These are phyloP conservation scores for Colletotrichum euphorbiae DNA, from an alignment of 2,329 filamentous ascomycete species.

Conservation along the genomic window DNA sequence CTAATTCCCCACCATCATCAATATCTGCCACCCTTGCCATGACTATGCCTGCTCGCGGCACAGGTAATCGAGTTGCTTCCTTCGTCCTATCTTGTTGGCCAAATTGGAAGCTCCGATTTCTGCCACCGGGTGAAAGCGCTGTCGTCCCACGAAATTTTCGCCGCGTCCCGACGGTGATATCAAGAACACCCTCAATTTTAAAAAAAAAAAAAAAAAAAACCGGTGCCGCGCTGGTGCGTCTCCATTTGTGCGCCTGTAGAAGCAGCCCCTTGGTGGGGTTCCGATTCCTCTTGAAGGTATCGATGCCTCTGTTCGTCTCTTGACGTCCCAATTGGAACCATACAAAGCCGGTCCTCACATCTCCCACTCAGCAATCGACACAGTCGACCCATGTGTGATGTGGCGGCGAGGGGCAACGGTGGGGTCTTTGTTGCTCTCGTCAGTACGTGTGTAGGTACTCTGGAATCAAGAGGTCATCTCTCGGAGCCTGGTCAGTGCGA, in stretches of 20 bases:
- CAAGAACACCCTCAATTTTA: slow-evolving; percentile 4
- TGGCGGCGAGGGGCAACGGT: slow-evolving; percentile 36
- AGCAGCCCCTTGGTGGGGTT: slow-evolving; percentile 23
- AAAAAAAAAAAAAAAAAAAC: too few relatives aligned
- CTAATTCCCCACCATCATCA: slow-evolving; percentile 16
- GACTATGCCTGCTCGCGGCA: slow-evolving; percentile 30
- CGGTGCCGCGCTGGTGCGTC: slow-evolving; percentile 30
- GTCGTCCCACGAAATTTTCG: slow-evolving; percentile 19
- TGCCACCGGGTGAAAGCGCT: slow-evolving; percentile 12
- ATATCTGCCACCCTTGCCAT: slow-evolving; percentile 29
- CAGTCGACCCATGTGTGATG: slow-evolving; percentile 28
- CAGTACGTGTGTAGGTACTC: slow-evolving; percentile 7
- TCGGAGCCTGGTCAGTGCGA: slow-evolving; percentile 25
- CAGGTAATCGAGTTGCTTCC: slow-evolving; percentile 28
- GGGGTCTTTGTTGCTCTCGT: slow-evolving; percentile 26
- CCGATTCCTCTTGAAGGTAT: slow-evolving; percentile 24
- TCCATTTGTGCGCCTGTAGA: slow-evolving; percentile 28
- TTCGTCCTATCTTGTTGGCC: slow-evolving; percentile 18
- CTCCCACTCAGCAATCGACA: slow-evolving; percentile 23
- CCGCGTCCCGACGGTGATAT: slow-evolving; percentile 18
- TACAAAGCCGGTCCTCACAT: slow-evolving; percentile 24
- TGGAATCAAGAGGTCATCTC: slow-evolving; percentile 20
- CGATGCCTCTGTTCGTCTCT: slow-evolving; percentile 24
- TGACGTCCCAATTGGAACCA: slow-evolving; percentile 12
- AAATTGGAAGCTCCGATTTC: slow-evolving; percentile 6